Conservation (phyloP, 2,329 filamentous ascomycete species). For the Aspergillus nomiae region DNA sequence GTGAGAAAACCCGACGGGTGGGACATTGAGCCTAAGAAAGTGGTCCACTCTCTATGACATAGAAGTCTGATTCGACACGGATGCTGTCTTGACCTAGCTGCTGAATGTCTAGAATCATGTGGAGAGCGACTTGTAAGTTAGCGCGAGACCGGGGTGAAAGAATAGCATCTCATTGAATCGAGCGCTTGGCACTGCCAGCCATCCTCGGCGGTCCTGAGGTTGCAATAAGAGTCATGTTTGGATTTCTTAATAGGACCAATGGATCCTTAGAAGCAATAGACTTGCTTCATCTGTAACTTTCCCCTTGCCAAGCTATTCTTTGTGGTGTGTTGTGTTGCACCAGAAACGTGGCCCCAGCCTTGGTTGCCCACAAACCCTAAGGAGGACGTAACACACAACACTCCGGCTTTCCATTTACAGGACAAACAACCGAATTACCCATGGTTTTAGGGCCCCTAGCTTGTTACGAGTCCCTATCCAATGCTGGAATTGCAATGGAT, state of each 20-base stretch:
- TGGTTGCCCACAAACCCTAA: background rate
- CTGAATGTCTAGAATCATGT: background rate
- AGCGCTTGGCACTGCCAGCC: background rate
- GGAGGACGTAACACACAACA: background rate
- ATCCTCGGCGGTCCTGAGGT: background rate
- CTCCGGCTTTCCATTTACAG: background rate
- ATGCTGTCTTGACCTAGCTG: background rate
- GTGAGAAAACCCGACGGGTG: background rate
- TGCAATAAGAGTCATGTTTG: background rate
- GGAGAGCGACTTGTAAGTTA: background rate
- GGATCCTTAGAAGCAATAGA: background rate
- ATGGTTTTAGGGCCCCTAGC: background rate
- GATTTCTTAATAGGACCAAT: background rate
- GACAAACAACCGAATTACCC: background rate
- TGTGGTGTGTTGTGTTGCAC: background rate
- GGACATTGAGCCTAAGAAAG: background rate
- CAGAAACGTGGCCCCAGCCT: background rate
- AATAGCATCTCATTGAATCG: background rate
- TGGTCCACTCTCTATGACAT: background rate
- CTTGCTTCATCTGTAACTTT: background rate
- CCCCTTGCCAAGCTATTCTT: background rate
- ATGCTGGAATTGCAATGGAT: background rate
- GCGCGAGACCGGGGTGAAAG: background rate
- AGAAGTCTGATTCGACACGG: background rate
- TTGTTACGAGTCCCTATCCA: background rate